Evolutionary conservation across 305 asterid species (phyloP), one percentile per base, ranked within the genome.

Genomic region (Fraxinus dipetala): DNA sequence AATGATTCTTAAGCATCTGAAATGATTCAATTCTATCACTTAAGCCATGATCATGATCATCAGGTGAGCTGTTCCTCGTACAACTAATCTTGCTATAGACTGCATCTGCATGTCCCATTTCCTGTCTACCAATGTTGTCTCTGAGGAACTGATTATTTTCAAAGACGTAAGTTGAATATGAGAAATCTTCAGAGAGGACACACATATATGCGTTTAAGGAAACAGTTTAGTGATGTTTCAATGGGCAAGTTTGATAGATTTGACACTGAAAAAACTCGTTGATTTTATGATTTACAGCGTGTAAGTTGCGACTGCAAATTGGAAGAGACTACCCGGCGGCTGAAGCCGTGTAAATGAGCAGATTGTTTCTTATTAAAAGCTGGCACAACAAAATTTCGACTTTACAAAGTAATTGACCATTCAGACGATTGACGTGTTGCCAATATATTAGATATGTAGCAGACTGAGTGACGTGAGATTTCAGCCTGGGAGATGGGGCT

Each of bases 21-120:
- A 87, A 84, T 18, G 82, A 75, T 35, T 79, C 81, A 18, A 83
- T 65, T n/a, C 73, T 51, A 51, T 48, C 61, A 4, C 54, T 30
- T 63, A 69, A 54, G 28, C 69, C 80, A 4, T 69, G 80, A 10
- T 76, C 43, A 1, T 13, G 54, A 72, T 74, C 16, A 35, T 69
- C 28, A 1, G 63, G 56, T 0, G 67, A 14, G 34, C 24, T 76
- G 22, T 36, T 26, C 14, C 61, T 4, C 18, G 54, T 48, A 38
- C 34, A 75, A n/a, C 2, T 43, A 75, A 43, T 34, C 78, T 75
- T 75, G 6, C 72, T 26, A 63, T 26, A 24, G 30, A 22, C 35
- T 61, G 31, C 32, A 8, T 22, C 72, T 61, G 31, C 32, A 22
- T 22, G 28, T 24, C 32, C 72, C 72, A 63, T 63, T 63, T 63